Evolutionary conservation across 1,139 yeast species (phyloP).

Genomic region (Geotrichum europaeum): DNA sequence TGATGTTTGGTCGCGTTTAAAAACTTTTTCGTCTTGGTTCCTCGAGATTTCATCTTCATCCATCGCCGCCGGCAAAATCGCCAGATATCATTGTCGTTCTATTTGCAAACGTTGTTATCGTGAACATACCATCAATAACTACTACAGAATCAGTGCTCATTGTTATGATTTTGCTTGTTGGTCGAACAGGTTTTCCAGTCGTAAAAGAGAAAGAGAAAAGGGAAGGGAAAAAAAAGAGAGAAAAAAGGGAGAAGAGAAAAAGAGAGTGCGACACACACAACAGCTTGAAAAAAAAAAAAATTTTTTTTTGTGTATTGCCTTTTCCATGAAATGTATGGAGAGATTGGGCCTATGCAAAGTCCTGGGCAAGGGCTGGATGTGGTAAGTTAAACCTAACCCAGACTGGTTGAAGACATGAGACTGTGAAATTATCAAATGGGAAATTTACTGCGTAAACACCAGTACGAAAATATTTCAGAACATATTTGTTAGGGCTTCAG

Average conservation of each 20-base stretch:
- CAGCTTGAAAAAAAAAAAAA: not conserved
- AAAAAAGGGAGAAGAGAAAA: not conserved
- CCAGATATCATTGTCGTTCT: not conserved
- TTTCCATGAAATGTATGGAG: not conserved
- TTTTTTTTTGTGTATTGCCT: not conserved
- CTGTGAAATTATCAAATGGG: not conserved
- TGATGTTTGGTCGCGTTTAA: not conserved
- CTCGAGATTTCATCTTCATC: not conserved
- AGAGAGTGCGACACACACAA: constrained; percentile 7
- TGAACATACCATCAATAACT: constrained; percentile 19
- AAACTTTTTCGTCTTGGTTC: not conserved
- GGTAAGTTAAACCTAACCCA: not conserved
- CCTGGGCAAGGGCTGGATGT: not conserved
- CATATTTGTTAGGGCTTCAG: not conserved
- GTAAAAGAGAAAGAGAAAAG: constrained; percentile 1
- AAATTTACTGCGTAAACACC: not conserved
- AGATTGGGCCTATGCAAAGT: not conserved
- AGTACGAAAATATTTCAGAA: not conserved
- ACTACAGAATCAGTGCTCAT: constrained; percentile 19
- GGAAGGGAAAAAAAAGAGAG: not conserved
- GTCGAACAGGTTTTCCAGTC: constrained; percentile 16
- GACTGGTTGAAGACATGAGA: not conserved
- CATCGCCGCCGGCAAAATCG: not conserved
- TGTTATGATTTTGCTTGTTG: constrained; percentile 10
- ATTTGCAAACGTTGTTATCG: not conserved